phyloP scores from a whole-genome alignment of 2,329 filamentous ascomycete genomes.

The Botryotinia calthae region DNA sequence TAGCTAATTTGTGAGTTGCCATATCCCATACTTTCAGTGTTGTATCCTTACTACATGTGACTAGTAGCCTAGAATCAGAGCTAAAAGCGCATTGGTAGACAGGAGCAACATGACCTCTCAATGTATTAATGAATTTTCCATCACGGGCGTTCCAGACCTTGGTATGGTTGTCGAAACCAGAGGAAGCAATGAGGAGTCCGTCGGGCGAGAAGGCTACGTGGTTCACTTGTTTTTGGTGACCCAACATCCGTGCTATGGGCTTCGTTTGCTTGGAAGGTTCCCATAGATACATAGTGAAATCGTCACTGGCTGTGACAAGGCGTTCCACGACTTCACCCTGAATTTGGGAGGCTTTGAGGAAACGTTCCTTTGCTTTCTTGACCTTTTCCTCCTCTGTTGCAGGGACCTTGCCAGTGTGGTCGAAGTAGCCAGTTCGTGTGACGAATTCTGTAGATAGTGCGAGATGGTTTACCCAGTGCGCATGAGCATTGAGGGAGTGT shows the following conservation, averaged over 20 bases:
- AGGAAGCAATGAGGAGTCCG: constrained; percentile 80
- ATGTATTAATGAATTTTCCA: constrained; percentile 77
- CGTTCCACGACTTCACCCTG: constrained; percentile 77
- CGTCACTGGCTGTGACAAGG: constrained; percentile 86
- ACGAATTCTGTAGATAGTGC: constrained; percentile 91
- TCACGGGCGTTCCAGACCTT: constrained; percentile 83
- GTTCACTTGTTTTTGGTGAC: constrained; percentile 96
- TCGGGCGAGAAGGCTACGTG: constrained; percentile 94
- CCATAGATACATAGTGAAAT: constrained; percentile 97
- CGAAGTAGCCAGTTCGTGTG: constrained; percentile 79
- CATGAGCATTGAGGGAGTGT: constrained; percentile 77
- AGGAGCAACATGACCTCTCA: constrained; percentile 84
- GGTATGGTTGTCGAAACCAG: constrained; percentile 90
- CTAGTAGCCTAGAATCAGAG: constrained; percentile 83
- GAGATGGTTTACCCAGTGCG: constrained; percentile 94
- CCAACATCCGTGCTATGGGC: constrained; percentile 82
- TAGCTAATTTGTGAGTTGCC: constrained; percentile 73
- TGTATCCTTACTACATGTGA: constrained; percentile 82
- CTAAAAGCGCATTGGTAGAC: constrained; percentile 94
- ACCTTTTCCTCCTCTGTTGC: constrained; percentile 67
- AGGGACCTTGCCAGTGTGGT: constrained; percentile 73
- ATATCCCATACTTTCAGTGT: constrained; percentile 96
- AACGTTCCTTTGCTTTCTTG: constrained; percentile 74
- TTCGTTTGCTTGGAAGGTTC: constrained; percentile 76
- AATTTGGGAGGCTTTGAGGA: constrained; percentile 78